Percentiles rank a stretch among this genome's conserved stretches.
These are phyloP conservation scores for Pseudomassariella vexata DNA, from an alignment of 2,329 filamentous ascomycete species.

Conservation along the genomic window DNA sequence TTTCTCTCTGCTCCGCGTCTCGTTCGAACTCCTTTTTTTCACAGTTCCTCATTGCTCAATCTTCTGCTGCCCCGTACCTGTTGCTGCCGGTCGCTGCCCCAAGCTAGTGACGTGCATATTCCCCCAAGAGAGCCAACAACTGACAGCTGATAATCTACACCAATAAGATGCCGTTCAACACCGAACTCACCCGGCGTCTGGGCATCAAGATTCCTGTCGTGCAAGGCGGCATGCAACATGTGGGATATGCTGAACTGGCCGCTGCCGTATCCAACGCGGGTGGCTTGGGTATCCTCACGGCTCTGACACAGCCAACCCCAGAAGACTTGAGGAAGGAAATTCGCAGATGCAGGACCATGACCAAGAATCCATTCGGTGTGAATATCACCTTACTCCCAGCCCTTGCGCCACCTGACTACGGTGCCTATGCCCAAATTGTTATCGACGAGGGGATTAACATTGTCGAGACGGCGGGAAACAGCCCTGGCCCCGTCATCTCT, in stretches of 20 bases:
- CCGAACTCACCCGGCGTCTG: slow-evolving; percentile 50
- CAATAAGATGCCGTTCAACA: slow-evolving; percentile 48
- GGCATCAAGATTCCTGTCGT: slow-evolving; percentile 66
- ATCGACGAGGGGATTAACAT: slow-evolving; percentile 90
- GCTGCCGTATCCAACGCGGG: slow-evolving; percentile 76
- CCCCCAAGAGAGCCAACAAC: background rate
- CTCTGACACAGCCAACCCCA: slow-evolving; percentile 87
- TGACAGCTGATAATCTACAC: background rate
- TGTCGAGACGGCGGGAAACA: slow-evolving; percentile 89
- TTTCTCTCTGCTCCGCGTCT: too few relatives aligned
- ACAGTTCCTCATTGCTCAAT: too few relatives aligned
- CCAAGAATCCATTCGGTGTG: slow-evolving; percentile 76
- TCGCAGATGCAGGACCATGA: slow-evolving; percentile 75
- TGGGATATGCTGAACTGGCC: slow-evolving; percentile 75
- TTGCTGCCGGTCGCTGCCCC: too few relatives aligned
- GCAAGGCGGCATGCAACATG: slow-evolving; percentile 84
- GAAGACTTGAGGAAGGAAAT: slow-evolving; percentile 93
- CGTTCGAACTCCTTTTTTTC: too few relatives aligned
- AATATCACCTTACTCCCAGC: slow-evolving; percentile 93
- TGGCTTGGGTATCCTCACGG: slow-evolving; percentile 76
- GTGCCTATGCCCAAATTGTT: slow-evolving; percentile 82
- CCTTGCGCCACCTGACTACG: slow-evolving; percentile 86
- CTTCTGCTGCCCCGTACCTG: too few relatives aligned
- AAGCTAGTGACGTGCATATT: too few relatives aligned
- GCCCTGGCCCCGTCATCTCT: slow-evolving; percentile 81